Conservation (phyloP, 2,329 filamentous ascomycete genomes). For the Stachybotrys elegans region DNA sequence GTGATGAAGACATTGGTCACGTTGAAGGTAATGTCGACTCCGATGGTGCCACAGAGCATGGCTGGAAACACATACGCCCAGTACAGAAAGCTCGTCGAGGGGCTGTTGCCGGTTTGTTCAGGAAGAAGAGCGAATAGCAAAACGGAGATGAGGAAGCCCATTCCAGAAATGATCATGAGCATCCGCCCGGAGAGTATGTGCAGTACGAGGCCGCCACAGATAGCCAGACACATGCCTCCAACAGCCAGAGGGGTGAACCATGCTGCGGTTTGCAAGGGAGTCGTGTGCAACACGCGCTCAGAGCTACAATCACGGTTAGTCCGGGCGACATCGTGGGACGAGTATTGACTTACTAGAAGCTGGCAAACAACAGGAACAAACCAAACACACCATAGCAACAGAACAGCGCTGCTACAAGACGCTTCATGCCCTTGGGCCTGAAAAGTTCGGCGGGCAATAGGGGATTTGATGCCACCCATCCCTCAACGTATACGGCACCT, state of each 20-base stretch:
- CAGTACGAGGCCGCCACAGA: conserved; percentile 60
- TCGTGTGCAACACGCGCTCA: conserved; percentile 52
- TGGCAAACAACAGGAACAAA: conserved; percentile 65
- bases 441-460: conserved; percentile 69
- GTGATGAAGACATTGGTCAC: conserved; percentile 75
- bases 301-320: conserved; percentile 37
- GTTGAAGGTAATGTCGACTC: conserved; percentile 72
- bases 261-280: conserved; percentile 58
- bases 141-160: conserved; percentile 52
- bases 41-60: conserved; percentile 65
- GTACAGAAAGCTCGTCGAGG: conserved; percentile 36
- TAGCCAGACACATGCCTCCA: conserved; percentile 62
- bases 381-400: conserved; percentile 66
- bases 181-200: conserved; percentile 60
- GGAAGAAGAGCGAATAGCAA: conserved; percentile 63
- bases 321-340: neutral
- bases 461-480: conserved; percentile 62
- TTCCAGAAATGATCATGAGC: conserved; percentile 56
- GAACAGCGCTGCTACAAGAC: conserved; percentile 55
- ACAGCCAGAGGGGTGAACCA: conserved; percentile 65
- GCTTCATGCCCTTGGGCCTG: conserved; percentile 61
- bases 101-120: conserved; percentile 35
- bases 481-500: conserved; percentile 64
- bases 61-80: conserved; percentile 72
- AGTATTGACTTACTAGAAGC: conserved; percentile 51